Percentiles rank a stretch among this genome's conserved stretches.
Evolutionary conservation across 2,329 filamentous ascomycete genomes (phyloP).

Genomic region (Neofusicoccum parvum): DNA sequence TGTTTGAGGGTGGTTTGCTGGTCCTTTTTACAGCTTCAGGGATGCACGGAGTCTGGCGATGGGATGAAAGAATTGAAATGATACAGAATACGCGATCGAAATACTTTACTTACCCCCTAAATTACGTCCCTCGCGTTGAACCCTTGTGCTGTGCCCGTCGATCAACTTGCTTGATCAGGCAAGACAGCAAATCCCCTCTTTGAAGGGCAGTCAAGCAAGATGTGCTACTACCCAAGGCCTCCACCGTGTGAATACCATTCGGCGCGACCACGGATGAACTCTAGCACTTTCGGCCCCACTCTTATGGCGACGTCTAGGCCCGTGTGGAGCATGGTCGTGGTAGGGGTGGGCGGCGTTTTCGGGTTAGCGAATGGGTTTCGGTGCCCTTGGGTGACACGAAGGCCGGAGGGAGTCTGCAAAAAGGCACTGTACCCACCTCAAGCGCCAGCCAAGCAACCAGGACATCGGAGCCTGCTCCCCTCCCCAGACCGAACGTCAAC

Average conservation of each 20-base stretch:
- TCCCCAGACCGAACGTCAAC: no score
- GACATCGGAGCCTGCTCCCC: no score
- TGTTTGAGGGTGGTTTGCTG: no score
- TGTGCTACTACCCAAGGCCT: background rate
- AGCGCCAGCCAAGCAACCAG: no score
- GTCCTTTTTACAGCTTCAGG: no score
- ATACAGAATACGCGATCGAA: background rate
- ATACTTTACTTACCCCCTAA: background rate
- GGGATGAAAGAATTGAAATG: background rate
- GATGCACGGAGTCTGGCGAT: background rate
- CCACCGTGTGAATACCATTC: background rate
- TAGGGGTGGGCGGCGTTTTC: no score
- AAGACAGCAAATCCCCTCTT: background rate
- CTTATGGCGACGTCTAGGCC: background rate
- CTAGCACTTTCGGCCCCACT: background rate
- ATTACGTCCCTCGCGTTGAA: background rate
- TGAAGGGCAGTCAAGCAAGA: background rate
- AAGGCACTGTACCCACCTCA: no score
- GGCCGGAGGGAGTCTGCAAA: no score
- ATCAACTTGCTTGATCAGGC: background rate
- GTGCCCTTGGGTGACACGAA: no score
- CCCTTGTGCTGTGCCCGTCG: background rate
- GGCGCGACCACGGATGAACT: background rate
- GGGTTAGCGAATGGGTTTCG: no score
- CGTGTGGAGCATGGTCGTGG: no score